These are phyloP conservation scores for Amphichorda felina DNA, from an alignment of 2,329 filamentous ascomycete species.

Conservation along the genomic window DNA sequence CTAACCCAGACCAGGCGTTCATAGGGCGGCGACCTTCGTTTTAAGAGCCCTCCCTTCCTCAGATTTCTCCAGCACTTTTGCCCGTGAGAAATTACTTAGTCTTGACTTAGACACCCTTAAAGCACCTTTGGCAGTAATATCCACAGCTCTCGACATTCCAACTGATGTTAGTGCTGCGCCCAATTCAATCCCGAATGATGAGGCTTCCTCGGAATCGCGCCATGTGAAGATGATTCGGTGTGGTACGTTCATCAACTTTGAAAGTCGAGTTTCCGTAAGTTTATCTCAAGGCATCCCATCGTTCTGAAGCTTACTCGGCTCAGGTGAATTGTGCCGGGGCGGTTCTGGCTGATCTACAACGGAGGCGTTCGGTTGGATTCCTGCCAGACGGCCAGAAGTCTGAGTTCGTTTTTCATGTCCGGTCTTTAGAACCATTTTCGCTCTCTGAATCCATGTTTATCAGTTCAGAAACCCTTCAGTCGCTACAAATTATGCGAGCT, in stretches of 20 bases:
- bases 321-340: constrained; percentile 79
- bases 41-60: constrained; percentile 57
- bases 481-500: constrained; percentile 74
- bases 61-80: constrained; percentile 60
- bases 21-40: constrained; percentile 11
- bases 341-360: constrained; percentile 65
- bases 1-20: background rate
- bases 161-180: background rate
- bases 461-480: constrained; percentile 66
- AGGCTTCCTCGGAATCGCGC: constrained; percentile 30
- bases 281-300: background rate
- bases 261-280: constrained; percentile 56
- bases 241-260: constrained; percentile 59
- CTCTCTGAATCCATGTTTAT: constrained; percentile 60
- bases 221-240: constrained; percentile 55
- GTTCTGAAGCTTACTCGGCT: constrained; percentile 1
- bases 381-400: constrained; percentile 46
- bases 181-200: constrained; percentile 25
- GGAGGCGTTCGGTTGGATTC: constrained; percentile 43
- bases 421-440: constrained; percentile 62
- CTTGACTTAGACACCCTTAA: constrained; percentile 10
- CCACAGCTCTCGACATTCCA: constrained; percentile 2
- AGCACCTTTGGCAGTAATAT: constrained; percentile 4
- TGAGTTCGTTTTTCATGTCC: constrained; percentile 41
- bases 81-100: constrained; percentile 52